phyloP scores from a whole-genome alignment of 2,329 filamentous ascomycete genomes.

The Trichoderma sp. region DNA sequence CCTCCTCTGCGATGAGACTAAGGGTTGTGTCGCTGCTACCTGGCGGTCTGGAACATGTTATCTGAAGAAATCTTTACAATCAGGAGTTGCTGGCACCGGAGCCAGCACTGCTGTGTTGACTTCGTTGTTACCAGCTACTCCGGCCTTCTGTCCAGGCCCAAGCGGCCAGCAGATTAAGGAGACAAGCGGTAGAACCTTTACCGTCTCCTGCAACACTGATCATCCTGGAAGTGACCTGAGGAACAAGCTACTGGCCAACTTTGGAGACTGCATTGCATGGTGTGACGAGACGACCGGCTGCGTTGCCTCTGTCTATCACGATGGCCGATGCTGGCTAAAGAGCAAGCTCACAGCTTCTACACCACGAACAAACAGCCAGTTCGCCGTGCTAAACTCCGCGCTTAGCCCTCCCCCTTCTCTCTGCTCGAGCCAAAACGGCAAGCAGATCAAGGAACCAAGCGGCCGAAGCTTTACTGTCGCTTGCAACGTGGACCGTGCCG shows the following conservation, averaged over 20 bases:
- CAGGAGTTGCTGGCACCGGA: not conserved
- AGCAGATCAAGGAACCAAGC: not conserved
- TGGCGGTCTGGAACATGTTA: not conserved
- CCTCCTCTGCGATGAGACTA: not conserved
- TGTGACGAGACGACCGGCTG: not conserved
- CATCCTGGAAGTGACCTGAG: not conserved
- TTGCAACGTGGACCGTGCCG: not conserved
- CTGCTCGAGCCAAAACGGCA: not conserved
- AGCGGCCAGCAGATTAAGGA: constrained; percentile 1
- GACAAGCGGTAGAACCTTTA: not conserved
- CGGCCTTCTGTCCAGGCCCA: not conserved
- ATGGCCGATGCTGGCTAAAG: constrained; percentile 4
- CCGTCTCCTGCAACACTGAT: not conserved
- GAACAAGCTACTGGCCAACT: not conserved
- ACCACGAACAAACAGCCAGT: not conserved
- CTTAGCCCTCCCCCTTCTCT: not conserved
- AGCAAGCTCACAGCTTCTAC: not conserved
- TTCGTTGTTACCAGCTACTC: not conserved
- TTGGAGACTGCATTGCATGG: not conserved
- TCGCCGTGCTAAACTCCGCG: not conserved
- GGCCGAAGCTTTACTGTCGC: not conserved
- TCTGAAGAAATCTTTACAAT: not conserved
- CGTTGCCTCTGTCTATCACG: not conserved
- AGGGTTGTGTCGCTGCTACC: not conserved
- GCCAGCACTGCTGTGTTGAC: not conserved